Evolutionary conservation across 768 basidiomycete genomes (phyloP), one percentile per base, ranked within the genome.

Genomic region (Nidula microcarpa): DNA sequence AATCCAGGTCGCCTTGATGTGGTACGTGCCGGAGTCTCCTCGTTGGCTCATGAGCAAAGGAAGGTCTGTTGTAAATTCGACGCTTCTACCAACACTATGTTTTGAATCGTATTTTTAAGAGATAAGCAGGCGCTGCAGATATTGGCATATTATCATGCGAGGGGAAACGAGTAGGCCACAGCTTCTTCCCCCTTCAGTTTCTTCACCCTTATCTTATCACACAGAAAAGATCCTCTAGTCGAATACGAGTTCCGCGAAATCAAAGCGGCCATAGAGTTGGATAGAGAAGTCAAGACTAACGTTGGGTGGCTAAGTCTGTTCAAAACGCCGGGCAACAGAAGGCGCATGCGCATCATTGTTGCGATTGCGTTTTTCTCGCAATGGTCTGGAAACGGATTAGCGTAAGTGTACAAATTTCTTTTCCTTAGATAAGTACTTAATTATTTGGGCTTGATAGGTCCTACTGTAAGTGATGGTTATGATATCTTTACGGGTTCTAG

Each of bases 181-280:
- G 55, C 32, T 51, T 8, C 48, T 18, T 4, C 30, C 9, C 36
- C 18, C 18, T n/a, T 10, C 30, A 13, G 50, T 23, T 23, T 23
- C 23, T 23, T 17, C 16, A 10, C 39, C 50, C 18, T 56, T 13
- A 16, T 11, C 17, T 49, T 14, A 13, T 18, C 50, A 79, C 79
- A 33, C 54, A 75, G 23, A 10, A 46, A 14, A 46, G 80, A 86
- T 59, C 77, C 83, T 2, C 73, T 83, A 1, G 81, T 85, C 1
- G 71, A 78, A 56, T 83, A 78, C 61, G 82, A 85, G 61, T 84
- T 80, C 57, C 74, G 79, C 56, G 85, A 86, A 65, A 87, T 87
- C 70, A 83, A 80, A 61, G 74, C 79, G 17, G 81, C 82, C 5
- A 71, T 82, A 51, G 68, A 65, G 2, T 67, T 78, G 43, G 76